Evolutionary conservation across 1,284 basidiomycete genomes (phyloP).

Genomic region (Puccinia novopanici): DNA sequence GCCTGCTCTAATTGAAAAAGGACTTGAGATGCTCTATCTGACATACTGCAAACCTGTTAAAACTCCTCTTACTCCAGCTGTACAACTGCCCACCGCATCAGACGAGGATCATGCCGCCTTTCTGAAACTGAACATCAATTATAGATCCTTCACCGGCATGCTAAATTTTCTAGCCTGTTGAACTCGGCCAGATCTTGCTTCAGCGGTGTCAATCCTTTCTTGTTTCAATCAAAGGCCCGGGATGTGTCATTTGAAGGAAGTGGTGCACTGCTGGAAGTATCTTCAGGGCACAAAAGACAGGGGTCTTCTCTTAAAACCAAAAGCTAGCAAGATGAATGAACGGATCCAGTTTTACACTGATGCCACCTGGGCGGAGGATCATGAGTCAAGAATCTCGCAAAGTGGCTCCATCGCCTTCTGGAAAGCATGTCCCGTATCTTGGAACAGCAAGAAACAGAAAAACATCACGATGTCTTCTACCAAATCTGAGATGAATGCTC

Average conservation of each 20-base stretch:
- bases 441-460: too few relatives aligned
- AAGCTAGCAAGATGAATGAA: neutral
- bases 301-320: neutral
- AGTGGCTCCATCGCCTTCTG: too few relatives aligned
- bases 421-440: too few relatives aligned
- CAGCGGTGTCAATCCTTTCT: neutral
- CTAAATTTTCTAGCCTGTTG: neutral
- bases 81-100: neutral
- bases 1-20: neutral
- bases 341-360: neutral
- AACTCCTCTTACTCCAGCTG: neutral
- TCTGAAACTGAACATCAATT: slow-evolving; percentile 1
- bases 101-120: neutral
- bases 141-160: neutral
- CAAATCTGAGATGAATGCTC: too few relatives aligned
- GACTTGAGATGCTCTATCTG: neutral
- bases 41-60: neutral
- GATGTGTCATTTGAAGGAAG: neutral
- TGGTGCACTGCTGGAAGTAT: neutral
- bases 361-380: neutral
- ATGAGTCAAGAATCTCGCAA: neutral
- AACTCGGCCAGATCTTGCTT: neutral
- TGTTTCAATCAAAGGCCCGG: neutral
- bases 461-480: too few relatives aligned
- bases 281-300: neutral